Base-by-base conservation (phyloP, 495 filamentous ascomycete species). In the Neurospora sp. region DNA sequence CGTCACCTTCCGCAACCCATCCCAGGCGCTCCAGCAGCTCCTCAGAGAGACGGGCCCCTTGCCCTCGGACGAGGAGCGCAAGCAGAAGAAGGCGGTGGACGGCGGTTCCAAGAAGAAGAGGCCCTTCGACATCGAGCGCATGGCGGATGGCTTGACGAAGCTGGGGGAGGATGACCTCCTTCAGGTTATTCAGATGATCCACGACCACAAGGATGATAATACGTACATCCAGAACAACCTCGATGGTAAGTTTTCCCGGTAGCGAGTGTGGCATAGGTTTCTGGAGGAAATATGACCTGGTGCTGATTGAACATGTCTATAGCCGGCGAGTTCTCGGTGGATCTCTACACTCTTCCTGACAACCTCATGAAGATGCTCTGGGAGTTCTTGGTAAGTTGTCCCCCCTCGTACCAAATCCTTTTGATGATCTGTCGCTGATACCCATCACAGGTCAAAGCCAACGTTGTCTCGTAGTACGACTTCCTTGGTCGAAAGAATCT, bases 281-380 rank as follows among this genome's bases (percentile, higher is more conserved):
- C n/a, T 27, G 68, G 35, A 4, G 40, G 14, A 14, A 69, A 14
- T 37, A n/a, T 0, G 35, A 14, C 0, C 6, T 22, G 48, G 4
- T 16, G 40, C 27, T 44, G n/a, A 22, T 22, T 68, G 80, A 71
- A 77, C 68, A 40, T 39, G n/a, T 38, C 39, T 73, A 61, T 80
- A 96, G 93, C 93, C 79, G 96, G 96, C 74, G 96, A 99, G 83
- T 99, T 99, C 85, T 95, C 97, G 73, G 95, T 99, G 71, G 96
- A 99, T 78, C 87, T 99, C 22, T 98, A 97, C 82, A 98, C 96
- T 20, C 86, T 99, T 27, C 94, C 96, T 1, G 94, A 98, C 69
- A 78, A 82, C 18, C 83, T 93, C 3, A 84, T 90, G 73, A 97
- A 97, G 82, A 93, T 92, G 91, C 90, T 99, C 39, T 98, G 95